phyloP scores from a whole-genome alignment of 306 rosid species.

The Pachyrhizus erosus region DNA sequence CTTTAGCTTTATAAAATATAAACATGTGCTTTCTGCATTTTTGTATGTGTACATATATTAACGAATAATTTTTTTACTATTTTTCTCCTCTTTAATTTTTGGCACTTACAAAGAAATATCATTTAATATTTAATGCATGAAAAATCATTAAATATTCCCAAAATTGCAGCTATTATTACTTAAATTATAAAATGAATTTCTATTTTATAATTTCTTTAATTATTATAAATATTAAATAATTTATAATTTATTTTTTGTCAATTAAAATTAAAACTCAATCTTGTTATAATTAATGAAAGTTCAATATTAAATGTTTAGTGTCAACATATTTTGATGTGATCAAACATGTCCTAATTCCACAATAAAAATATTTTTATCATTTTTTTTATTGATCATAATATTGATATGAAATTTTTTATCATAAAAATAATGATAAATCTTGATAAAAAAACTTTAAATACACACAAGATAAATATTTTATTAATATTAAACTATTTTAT shows the following conservation, averaged over 20 bases:
- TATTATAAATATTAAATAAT: neutral
- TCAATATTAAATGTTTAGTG: neutral
- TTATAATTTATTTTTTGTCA: neutral
- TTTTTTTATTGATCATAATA: too few species aligned
- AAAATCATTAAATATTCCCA: neutral
- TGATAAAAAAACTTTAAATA: too few species aligned
- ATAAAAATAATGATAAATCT: too few species aligned
- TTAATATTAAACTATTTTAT: too few species aligned
- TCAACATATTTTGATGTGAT: neutral
- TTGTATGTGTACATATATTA: neutral
- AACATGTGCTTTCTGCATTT: neutral
- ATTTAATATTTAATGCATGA: neutral
- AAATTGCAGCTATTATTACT: neutral
- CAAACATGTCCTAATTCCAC: neutral
- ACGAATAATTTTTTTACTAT: neutral
- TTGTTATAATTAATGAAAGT: neutral
- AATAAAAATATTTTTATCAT: neutral
- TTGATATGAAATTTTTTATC: too few species aligned
- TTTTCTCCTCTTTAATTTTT: neutral
- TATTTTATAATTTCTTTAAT: neutral
- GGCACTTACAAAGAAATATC: neutral
- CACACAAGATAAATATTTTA: too few species aligned
- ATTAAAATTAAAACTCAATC: neutral
- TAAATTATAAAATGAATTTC: neutral
- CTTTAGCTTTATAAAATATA: slow-evolving; percentile 27